Evolutionary conservation across 1,139 yeast species (phyloP).

Genomic region (Suhomyces bribrorum): DNA sequence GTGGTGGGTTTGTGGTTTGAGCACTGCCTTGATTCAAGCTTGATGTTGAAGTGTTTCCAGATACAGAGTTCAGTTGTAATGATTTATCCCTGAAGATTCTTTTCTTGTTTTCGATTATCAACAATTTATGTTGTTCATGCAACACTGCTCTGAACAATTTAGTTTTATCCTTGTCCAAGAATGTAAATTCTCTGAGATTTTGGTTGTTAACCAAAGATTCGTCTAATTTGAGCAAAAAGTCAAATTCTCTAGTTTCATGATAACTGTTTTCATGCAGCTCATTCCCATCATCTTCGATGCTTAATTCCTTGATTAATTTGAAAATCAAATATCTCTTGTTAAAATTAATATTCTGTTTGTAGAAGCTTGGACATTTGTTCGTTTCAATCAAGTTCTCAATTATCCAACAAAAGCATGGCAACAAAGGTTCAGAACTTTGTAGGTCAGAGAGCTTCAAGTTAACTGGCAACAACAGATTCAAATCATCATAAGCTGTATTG

Average conservation of each 20-base stretch:
- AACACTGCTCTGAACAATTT: slow-evolving; percentile 36
- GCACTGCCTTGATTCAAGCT: slow-evolving; percentile 3
- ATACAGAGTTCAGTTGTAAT: background rate
- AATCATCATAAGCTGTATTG: slow-evolving; percentile 28
- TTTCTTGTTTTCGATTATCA: slow-evolving; percentile 38
- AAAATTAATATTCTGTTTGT: slow-evolving; percentile 35
- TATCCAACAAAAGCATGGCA: slow-evolving; percentile 82
- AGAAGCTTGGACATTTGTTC: slow-evolving; percentile 39
- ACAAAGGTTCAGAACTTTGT: slow-evolving; percentile 38
- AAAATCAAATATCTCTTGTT: slow-evolving; percentile 46
- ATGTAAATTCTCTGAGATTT: slow-evolving; percentile 29
- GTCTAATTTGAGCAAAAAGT: slow-evolving; percentile 45
- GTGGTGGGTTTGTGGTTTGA: background rate
- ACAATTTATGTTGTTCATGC: slow-evolving; percentile 37
- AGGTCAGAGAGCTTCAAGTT: slow-evolving; percentile 31
- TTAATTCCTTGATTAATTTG: slow-evolving; percentile 44
- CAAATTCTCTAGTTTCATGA: slow-evolving; percentile 48
- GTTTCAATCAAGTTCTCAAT: slow-evolving; percentile 45
- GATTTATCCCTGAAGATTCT: slow-evolving; percentile 25
- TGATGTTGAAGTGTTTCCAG: slow-evolving; percentile 2
- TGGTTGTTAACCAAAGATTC: slow-evolving; percentile 35
- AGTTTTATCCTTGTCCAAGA: slow-evolving; percentile 29
- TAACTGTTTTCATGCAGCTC: slow-evolving; percentile 26
- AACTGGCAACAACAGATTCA: slow-evolving; percentile 40
- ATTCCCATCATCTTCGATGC: slow-evolving; percentile 37